Conservation (phyloP, 441 rosid species). For the Melastoma candidum region DNA sequence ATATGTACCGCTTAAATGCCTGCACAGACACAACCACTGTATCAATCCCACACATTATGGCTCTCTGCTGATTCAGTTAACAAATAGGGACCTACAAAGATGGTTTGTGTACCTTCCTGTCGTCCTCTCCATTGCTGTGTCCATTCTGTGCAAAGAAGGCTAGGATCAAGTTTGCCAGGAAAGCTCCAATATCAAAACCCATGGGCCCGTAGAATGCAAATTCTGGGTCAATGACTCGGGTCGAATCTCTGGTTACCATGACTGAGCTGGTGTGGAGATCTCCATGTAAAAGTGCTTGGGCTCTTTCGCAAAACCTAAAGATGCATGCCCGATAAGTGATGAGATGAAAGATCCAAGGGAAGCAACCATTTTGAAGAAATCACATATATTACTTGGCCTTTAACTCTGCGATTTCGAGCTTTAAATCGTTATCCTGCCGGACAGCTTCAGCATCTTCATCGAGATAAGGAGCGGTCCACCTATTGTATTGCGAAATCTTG, state of each 20-base stretch:
- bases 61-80: not conserved
- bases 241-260: constrained; percentile 82
- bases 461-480: constrained; percentile 77
- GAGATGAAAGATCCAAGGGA: not conserved
- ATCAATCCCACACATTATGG: not conserved
- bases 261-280: constrained; percentile 91
- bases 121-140: constrained; percentile 48
- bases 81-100: not conserved
- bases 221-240: constrained; percentile 89
- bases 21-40: constrained; percentile 15
- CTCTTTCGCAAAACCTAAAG: constrained; percentile 80
- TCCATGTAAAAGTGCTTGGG: constrained; percentile 85
- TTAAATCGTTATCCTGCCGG: constrained; percentile 53
- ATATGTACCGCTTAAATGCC: constrained; percentile 69
- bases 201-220: constrained; percentile 82
- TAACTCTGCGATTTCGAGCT: constrained; percentile 74
- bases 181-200: constrained; percentile 89
- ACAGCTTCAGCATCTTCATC: constrained; percentile 71
- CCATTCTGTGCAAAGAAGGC: constrained; percentile 95
- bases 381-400: constrained; percentile 55
- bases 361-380: not conserved
- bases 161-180: constrained; percentile 71
- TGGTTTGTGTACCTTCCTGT: constrained; percentile 41
- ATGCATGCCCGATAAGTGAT: constrained; percentile 7
- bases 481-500: constrained; percentile 56